These are phyloP conservation scores for Claviceps arundinis DNA, from an alignment of 2,329 filamentous ascomycete genomes.

Conservation along the genomic window DNA sequence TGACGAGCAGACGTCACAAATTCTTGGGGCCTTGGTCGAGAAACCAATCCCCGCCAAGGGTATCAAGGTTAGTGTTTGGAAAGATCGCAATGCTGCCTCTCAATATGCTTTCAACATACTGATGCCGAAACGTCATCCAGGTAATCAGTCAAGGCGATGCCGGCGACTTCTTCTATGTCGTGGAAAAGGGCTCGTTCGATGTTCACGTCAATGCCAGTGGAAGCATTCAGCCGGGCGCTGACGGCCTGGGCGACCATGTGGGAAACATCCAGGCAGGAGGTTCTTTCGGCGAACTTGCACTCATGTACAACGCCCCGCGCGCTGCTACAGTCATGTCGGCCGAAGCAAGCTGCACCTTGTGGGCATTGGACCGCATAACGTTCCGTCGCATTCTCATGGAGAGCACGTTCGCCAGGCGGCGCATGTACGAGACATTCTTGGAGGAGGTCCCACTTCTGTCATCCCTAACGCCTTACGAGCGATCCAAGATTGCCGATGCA, in stretches of 20 bases:
- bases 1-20: slow-evolving; percentile 78
- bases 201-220: slow-evolving; percentile 77
- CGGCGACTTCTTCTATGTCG: slow-evolving; percentile 95
- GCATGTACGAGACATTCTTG: slow-evolving; percentile 95
- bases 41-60: slow-evolving; percentile 91
- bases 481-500: slow-evolving; percentile 93
- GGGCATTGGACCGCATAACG: slow-evolving; percentile 89
- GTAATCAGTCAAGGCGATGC: slow-evolving; percentile 93
- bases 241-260: slow-evolving; percentile 75
- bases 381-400: slow-evolving; percentile 98
- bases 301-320: slow-evolving; percentile 98
- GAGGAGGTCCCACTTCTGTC: slow-evolving; percentile 82
- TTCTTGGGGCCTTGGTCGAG: slow-evolving; percentile 82
- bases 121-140: slow-evolving; percentile 30
- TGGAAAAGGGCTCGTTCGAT: slow-evolving; percentile 82
- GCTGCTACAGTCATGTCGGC: slow-evolving; percentile 85
- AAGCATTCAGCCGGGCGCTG: slow-evolving; percentile 61
- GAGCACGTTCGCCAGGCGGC: slow-evolving; percentile 85
- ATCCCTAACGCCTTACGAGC: slow-evolving; percentile 78
- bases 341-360: slow-evolving; percentile 66
- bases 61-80: slow-evolving; percentile 41
- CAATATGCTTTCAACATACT: neutral
- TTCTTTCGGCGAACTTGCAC: slow-evolving; percentile 88
- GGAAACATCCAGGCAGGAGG: slow-evolving; percentile 73
- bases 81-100: neutral